Percentiles rank a stretch among this genome's conserved stretches.
Conservation (phyloP, 208 protist genomes). For the Trypanosoma vivax region DNA sequence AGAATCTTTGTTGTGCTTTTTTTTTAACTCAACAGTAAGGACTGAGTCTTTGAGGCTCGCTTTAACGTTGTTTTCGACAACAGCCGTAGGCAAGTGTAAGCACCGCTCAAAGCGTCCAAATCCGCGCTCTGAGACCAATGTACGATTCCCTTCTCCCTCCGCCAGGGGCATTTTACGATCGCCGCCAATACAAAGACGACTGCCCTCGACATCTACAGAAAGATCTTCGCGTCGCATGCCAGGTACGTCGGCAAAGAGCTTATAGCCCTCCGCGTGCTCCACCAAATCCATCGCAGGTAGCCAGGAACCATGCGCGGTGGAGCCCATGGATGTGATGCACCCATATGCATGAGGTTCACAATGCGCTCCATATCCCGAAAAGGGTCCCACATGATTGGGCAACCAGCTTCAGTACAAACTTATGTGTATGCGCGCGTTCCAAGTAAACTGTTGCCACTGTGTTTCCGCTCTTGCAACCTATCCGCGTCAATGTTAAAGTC, state of each 20-base stretch:
- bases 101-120: conserved; percentile 70
- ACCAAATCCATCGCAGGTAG: conserved; percentile 64
- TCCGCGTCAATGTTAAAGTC: too few relatives aligned
- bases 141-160: conserved; percentile 27
- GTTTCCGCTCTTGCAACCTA: too few relatives aligned
- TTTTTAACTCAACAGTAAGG: conserved; percentile 52
- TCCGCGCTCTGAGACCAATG: conserved; percentile 47
- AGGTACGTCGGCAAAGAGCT: conserved; percentile 60
- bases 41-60: conserved; percentile 45
- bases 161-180: conserved; percentile 27
- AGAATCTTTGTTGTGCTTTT: conserved; percentile 13
- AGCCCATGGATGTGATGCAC: conserved; percentile 27
- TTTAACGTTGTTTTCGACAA: conserved; percentile 36
- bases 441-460: too few relatives aligned
- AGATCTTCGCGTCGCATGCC: conserved; percentile 65
- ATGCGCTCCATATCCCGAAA: conserved; percentile 32
- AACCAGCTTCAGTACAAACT: neutral
- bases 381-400: conserved; percentile 26
- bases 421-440: too few relatives aligned
- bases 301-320: conserved; percentile 55
- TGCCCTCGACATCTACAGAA: conserved; percentile 53
- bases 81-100: conserved; percentile 37
- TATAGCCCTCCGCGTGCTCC: conserved; percentile 52
- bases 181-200: conserved; percentile 62
- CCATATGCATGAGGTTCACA: conserved; percentile 8